Evolutionary conservation across 805 yeast genomes (phyloP).

Genomic region (Pichia scutulata): DNA sequence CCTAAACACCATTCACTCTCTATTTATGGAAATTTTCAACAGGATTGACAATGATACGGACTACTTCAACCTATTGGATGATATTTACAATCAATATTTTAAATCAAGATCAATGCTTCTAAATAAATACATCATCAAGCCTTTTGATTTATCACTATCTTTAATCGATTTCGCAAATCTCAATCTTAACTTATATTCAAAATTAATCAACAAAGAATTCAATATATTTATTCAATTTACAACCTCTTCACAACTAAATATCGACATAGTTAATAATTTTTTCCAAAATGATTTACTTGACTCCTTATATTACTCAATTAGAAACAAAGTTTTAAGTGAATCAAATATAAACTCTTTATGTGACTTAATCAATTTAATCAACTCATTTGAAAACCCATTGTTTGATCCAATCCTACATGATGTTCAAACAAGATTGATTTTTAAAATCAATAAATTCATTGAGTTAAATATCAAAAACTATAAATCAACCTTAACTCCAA

Average conservation of each 20-base stretch:
- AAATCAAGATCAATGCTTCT: constrained; percentile 46
- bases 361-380: constrained; percentile 64
- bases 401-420: constrained; percentile 69
- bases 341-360: constrained; percentile 59
- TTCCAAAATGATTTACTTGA: constrained; percentile 53
- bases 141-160: constrained; percentile 14
- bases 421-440: constrained; percentile 71
- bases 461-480: constrained; percentile 63
- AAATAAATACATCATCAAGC: constrained; percentile 27
- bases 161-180: constrained; percentile 57
- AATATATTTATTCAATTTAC: constrained; percentile 35
- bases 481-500: constrained; percentile 37
- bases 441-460: constrained; percentile 66
- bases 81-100: constrained; percentile 59
- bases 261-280: constrained; percentile 42
- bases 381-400: constrained; percentile 55
- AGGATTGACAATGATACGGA: constrained; percentile 29
- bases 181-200: constrained; percentile 51
- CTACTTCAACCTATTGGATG: constrained; percentile 59
- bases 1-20: neutral
- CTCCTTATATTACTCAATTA: constrained; percentile 64
- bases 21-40: constrained; percentile 23
- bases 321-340: constrained; percentile 66
- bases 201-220: constrained; percentile 53
- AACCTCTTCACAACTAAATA: neutral